Evolutionary conservation across 2,329 filamentous ascomycete genomes (phyloP), one percentile per base, ranked within the genome.

Genomic region (Aquanectria penicillioides): DNA sequence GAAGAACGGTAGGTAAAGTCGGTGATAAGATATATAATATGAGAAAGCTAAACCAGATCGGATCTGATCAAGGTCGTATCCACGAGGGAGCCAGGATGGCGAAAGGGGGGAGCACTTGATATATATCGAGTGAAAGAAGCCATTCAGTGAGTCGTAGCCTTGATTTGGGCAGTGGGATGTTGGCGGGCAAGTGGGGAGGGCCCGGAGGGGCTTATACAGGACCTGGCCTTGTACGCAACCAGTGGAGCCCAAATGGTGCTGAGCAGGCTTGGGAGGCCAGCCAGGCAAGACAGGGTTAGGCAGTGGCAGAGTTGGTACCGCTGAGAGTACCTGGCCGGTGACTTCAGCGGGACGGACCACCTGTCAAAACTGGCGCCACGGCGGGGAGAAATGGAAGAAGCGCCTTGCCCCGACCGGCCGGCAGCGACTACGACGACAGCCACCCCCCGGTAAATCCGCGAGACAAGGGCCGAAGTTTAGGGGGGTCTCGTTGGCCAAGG

Each of bases 141-240:
- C 25, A 60, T 63, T 44, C 49, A 48, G 28, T 49, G 28, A 43
- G 61, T 66, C 26, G 64, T 54, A 66, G 65, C 65, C 61, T 69
- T 66, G 65, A 49, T 63, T 65, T 69, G 57, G 54, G 59, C 62
- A 57, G 57, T 64, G 65, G 54, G 61, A 62, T 59, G 57, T 65
- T 62, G 65, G 59, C 56, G 44, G 53, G 53, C 57, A 55, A 64
- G 61, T 61, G 65, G 66, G 66, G 60, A 65, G 63, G 28, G 22
- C 26, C 20, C 31, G 37, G 41, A 36, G 65, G 62, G 66, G 66
- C 66, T 69, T 69, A 69, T 69, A 56, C 51, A 54, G 64, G 47
- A 62, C 59, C 65, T 62, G 67, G 44, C 65, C 67, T 69, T 68
- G 62, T 68, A 69, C 66, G 67, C 65, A 69, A 65, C 57, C 55